Percentiles rank a stretch among this genome's conserved stretches.
phyloP scores from a whole-genome alignment of 768 basidiomycete genomes.

The Melanogaster broomeanus region DNA sequence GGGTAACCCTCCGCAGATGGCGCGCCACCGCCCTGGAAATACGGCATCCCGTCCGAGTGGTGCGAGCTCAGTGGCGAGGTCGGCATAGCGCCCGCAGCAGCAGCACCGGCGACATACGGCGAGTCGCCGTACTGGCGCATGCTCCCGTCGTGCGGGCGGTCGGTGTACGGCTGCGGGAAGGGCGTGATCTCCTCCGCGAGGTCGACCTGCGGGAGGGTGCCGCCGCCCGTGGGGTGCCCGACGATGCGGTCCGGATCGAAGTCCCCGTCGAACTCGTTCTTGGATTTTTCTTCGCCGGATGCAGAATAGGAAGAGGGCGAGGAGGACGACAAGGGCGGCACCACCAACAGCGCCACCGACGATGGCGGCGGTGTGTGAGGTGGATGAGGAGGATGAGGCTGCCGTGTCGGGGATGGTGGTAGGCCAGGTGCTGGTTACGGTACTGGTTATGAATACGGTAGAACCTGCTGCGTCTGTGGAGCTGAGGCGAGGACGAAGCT shows the following conservation, averaged over 20 bases:
- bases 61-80: slow-evolving; percentile 11
- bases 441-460: slow-evolving; percentile 17
- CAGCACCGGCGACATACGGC: slow-evolving; percentile 3
- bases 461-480: slow-evolving; percentile 26
- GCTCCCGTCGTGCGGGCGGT: slow-evolving; percentile 9
- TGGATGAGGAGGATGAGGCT: neutral
- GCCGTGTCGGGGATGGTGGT: slow-evolving; percentile 6
- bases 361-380: slow-evolving; percentile 41
- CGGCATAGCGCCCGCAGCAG: neutral
- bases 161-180: slow-evolving; percentile 10
- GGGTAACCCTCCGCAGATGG: slow-evolving; percentile 7
- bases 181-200: slow-evolving; percentile 32
- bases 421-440: slow-evolving; percentile 13
- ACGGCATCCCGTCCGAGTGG: slow-evolving; percentile 7
- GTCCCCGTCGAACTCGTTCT: slow-evolving; percentile 48
- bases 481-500: slow-evolving; percentile 4
- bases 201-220: slow-evolving; percentile 29
- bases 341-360: slow-evolving; percentile 57
- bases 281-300: slow-evolving; percentile 23
- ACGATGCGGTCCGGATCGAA: slow-evolving; percentile 49
- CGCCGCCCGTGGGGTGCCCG: slow-evolving; percentile 24
- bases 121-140: slow-evolving; percentile 27
- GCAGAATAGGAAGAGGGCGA: slow-evolving; percentile 33
- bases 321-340: slow-evolving; percentile 25
- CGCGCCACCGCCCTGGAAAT: neutral